Base-by-base conservation (phyloP, 371 early-diverging fungal genomes). In the Smittium culicis region DNA sequence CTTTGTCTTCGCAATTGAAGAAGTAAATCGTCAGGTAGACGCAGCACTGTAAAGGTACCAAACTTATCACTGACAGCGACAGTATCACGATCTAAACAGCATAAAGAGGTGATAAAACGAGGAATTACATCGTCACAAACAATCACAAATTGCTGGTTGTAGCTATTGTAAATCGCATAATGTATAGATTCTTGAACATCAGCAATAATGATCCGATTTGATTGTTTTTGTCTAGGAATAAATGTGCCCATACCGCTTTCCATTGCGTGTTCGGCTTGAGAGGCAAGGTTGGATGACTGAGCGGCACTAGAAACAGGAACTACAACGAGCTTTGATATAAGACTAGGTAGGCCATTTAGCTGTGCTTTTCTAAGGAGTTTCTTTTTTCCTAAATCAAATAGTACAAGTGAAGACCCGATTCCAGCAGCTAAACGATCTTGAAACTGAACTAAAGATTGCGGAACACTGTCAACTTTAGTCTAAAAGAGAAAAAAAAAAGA, bases 121-220 rank as follows among this genome's bases (percentile, higher is more conserved):
- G 91, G 90, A n/a, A 84, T 72, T n/a, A 89, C 83, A 75, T 98
- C 99, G 73, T 96, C 96, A 31, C 94, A 94, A 81, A 94, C 88
- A 1, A 92, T 80, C 8, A 85, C 83, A 72, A 98, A 85, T 17
- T 85, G 84, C 74, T 92, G 92, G 65, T 93, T 88, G 0, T 76
- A 70, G 54, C 77, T 82, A 28, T 84, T 77, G 73, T 91, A 96
- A 5, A 82, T 76, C 1, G 85, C 88, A 77, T 87, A 91, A 54
- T 85, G 88, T 1, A 94, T 77, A 1, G 94, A 92, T 72, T 94
- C 94, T 72, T 91, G 91, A 24, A 88, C 80, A 73, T 97, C 97
- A 24, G 86, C 84, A 14, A 90, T 81, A 55, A 94, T 72, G 61
- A 98, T 86, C 34, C 94, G 87, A 70, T 88, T 82, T 56, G 94